Evolutionary conservation across 2,329 filamentous ascomycete species (phyloP).

Genomic region (Paraphaeosphaeria minitans): DNA sequence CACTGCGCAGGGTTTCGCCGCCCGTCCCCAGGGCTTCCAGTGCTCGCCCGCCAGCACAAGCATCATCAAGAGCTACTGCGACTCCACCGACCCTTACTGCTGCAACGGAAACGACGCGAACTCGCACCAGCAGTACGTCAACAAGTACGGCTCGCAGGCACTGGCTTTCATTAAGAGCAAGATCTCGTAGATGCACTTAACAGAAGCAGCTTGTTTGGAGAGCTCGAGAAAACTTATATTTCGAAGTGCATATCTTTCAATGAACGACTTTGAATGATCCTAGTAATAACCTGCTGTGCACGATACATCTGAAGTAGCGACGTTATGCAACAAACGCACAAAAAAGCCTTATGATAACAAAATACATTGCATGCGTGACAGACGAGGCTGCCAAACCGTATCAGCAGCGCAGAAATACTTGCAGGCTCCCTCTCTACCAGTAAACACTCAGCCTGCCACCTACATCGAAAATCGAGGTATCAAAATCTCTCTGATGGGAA

Average conservation of each 20-base stretch:
- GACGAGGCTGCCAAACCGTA: too few relatives aligned
- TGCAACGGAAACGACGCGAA: conserved; percentile 66
- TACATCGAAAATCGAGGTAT: too few relatives aligned
- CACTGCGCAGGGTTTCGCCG: conserved; percentile 63
- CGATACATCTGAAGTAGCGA: neutral
- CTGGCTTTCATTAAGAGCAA: conserved; percentile 64
- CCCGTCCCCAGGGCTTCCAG: conserved; percentile 61
- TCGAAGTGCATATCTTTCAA: neutral
- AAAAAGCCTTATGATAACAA: too few relatives aligned
- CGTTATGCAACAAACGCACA: too few relatives aligned
- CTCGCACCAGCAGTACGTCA: conserved; percentile 66
- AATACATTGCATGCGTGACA: too few relatives aligned
- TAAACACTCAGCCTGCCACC: too few relatives aligned
- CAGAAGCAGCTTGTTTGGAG: neutral
- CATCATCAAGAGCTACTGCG: conserved; percentile 70
- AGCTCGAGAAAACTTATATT: neutral
- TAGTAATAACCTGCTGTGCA: neutral
- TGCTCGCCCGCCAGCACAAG: conserved; percentile 58
- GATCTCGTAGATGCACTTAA: conserved; percentile 40
- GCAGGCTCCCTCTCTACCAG: too few relatives aligned
- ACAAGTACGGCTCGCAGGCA: conserved; percentile 64
- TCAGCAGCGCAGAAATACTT: too few relatives aligned
- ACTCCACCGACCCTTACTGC: conserved; percentile 68
- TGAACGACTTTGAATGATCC: neutral
- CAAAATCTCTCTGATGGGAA: too few relatives aligned